Base-by-base conservation (phyloP, 73 alveolate species). In the Tetrahymena elliotti region DNA sequence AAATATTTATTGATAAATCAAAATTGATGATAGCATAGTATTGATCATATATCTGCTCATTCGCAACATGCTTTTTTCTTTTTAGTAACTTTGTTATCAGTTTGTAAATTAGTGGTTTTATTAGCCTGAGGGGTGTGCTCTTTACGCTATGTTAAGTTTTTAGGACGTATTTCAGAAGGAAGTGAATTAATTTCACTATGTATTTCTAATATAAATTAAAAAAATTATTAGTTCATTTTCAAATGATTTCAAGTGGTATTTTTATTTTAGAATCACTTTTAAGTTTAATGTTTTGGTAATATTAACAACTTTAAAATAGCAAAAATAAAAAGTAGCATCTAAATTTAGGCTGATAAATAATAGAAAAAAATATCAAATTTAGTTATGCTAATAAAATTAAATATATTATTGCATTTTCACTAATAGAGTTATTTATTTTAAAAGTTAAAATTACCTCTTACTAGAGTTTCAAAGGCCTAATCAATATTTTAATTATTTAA, bases 381-480 rank as follows among this genome's bases (percentile, higher is more conserved):
- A n/a, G n/a, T n/a, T n/a, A n/a, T n/a, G n/a, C n/a, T n/a, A n/a
- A n/a, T n/a, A n/a, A n/a, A n/a, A n/a, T n/a, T n/a, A n/a, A n/a
- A n/a, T n/a, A n/a, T n/a, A n/a, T n/a, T n/a, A n/a, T n/a, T 40
- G 53, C 6, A 4, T 40, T 40, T 40, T 40, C 15, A 12, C 3
- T 40, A 40, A 41, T 12, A 41, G 16, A 38, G 52, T 9, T 6
- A 68, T n/a, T 31, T 68, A 68, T 24, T 68, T 68, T 68, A 31
- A 27, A 68, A 27, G 10, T 68, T 2, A 6, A 16, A 27, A 18
- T 68, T 68, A 68, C 88, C 88, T 68, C 93, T 93, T 12, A 39
- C 95, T 2, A 93, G 95, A 1, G 82, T 52, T 41, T 47, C 84
- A 93, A 93, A 93, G 18, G 95, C 95, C 34, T 31, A 36, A 54